Conservation (phyloP, 2,329 filamentous ascomycete species). For the Fusarium sp. region DNA sequence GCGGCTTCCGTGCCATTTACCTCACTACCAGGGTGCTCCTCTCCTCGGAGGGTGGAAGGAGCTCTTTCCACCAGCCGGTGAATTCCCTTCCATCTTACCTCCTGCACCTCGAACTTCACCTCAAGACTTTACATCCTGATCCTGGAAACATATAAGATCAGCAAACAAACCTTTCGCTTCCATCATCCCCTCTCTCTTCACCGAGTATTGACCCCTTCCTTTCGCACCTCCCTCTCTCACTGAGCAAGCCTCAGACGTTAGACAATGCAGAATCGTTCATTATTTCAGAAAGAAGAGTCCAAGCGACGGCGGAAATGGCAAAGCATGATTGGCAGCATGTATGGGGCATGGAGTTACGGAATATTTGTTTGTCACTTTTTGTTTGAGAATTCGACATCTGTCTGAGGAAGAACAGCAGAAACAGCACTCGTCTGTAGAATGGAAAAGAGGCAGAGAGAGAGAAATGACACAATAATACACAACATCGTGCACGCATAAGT, state of each 20-base stretch:
- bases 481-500: neutral
- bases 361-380: neutral
- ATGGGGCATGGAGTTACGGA: neutral
- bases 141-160: neutral
- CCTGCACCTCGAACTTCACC: neutral
- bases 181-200: constrained; percentile 12
- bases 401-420: neutral
- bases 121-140: neutral
- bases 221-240: neutral
- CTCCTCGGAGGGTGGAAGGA: neutral
- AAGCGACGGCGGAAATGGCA: neutral
- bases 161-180: neutral
- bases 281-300: neutral
- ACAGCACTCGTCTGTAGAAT: neutral
- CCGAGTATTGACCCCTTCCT: neutral
- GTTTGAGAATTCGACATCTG: neutral
- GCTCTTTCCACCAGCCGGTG: constrained; percentile 10
- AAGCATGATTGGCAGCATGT: neutral
- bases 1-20: neutral
- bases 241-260: accelerated
- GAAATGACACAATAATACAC: neutral
- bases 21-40: neutral
- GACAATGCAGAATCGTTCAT: neutral
- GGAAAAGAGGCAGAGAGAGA: too few species aligned
- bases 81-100: neutral